Base-by-base conservation (phyloP, 176 grass and related monocot genomes). In the Oryza meridionalis region DNA sequence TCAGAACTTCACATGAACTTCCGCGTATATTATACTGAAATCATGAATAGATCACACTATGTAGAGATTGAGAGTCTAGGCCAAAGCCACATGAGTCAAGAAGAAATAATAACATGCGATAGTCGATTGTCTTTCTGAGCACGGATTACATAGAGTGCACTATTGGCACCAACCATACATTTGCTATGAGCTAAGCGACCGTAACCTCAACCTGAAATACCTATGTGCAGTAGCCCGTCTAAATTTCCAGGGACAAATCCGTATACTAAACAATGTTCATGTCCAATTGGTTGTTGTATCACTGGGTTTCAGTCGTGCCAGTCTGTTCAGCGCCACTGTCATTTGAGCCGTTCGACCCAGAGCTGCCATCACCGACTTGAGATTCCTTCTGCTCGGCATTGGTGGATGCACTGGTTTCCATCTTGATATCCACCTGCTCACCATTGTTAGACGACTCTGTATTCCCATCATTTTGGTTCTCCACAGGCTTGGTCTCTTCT, bases 291-390 rank as follows among this genome's bases (percentile, higher is more conserved):
- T 70, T 24, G 79, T 55, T 85, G 72, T 80, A 77, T 88, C 73
- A 87, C 80, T 87, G 84, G 63, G 63, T 38, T 79, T 88, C 85
- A 40, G 77, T 38, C 49, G 55, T 91, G 33, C 85, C 82, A 12
- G 83, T 89, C 26, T 86, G 78, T 75, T 92, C 79, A 83, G 73
- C 5, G 31, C 17, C 64, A 11, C 15, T 73, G 27, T 58, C 75
- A 63, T 65, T 84, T 27, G 63, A 71, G 71, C 49, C 67, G 42
- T 24, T 78, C 26, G 87, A 76, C 68, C 62, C 67, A 51, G 87
- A 87, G 67, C 17, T 45, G 50, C 2, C 50, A 76, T 69, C 65
- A 12, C 29, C 55, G 19, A 44, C 49, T 73, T 89, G 81, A 65
- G 67, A 62, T 68, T 81, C 84, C 6, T 51, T 86, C 38, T 75